Percentiles rank a stretch among this genome's conserved stretches.
phyloP scores from a whole-genome alignment of 805 yeast species.

The Candida saitoana region DNA sequence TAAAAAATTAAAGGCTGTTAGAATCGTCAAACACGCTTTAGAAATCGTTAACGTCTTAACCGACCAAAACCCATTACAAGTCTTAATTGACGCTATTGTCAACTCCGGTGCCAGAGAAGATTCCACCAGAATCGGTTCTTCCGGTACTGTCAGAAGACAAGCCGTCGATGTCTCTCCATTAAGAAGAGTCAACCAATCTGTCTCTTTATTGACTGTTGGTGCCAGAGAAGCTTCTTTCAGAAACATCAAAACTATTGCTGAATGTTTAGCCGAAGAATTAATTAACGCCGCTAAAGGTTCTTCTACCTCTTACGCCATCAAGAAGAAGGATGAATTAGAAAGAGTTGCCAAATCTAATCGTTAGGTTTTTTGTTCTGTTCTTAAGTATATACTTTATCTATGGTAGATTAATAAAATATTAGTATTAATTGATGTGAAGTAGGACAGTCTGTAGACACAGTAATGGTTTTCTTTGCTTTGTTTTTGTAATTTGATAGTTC shows the following conservation, averaged over 20 bases:
- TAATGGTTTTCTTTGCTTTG: too few relatives aligned
- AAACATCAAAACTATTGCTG: conserved; percentile 99
- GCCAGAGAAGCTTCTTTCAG: conserved; percentile 99
- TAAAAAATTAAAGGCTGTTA: conserved; percentile 99
- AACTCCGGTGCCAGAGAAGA: conserved; percentile 99
- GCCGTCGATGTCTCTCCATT: conserved; percentile 99
- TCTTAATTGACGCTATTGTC: conserved; percentile 97
- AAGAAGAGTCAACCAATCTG: conserved; percentile 99
- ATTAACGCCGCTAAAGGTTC: conserved; percentile 99
- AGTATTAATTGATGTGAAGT: not conserved
- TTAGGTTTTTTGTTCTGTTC: conserved; percentile 43
- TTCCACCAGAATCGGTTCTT: conserved; percentile 99
- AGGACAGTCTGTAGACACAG: too few relatives aligned
- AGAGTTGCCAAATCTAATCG: conserved; percentile 99
- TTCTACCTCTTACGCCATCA: conserved; percentile 99
- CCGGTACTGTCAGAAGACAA: conserved; percentile 99
- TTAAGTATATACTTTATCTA: conserved; percentile 10
- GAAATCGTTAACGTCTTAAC: conserved; percentile 96
- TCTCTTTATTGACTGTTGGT: conserved; percentile 97
- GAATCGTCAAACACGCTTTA: conserved; percentile 98
- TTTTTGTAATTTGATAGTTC: not conserved
- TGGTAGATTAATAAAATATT: not conserved
- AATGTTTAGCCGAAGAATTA: conserved; percentile 99
- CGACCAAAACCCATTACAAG: conserved; percentile 99
- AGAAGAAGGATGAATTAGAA: conserved; percentile 99